These are phyloP conservation scores for Luzula sylvatica DNA, from an alignment of 176 grass and related monocot species.

Conservation along the genomic window DNA sequence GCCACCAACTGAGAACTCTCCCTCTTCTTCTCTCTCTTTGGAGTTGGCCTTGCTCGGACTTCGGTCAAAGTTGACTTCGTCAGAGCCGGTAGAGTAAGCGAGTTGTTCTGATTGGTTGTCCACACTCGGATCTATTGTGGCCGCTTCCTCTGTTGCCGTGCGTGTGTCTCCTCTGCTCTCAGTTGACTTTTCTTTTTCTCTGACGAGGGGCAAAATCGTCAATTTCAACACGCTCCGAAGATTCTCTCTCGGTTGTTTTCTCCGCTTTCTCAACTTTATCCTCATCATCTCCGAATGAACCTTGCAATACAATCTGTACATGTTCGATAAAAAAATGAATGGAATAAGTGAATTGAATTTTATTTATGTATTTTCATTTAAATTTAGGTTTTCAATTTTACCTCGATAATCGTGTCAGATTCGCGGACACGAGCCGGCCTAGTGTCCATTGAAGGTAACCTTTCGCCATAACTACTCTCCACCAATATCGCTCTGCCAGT, in stretches of 20 bases:
- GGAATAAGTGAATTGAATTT: no score
- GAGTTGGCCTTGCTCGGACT: constrained; percentile 34
- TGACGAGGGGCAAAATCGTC: constrained; percentile 11
- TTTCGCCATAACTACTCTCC: constrained; percentile 62
- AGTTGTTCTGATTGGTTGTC: constrained; percentile 50
- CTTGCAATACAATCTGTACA: constrained; percentile 76
- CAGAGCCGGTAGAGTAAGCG: constrained; percentile 51
- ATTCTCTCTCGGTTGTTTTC: constrained; percentile 49
- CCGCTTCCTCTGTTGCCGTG: constrained; percentile 27
- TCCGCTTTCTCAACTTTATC: constrained; percentile 32
- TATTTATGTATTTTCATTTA: no score
- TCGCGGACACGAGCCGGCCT: constrained; percentile 59
- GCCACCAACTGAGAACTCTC: constrained; percentile 6
- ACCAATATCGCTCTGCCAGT: constrained; percentile 96
- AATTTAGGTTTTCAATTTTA: no score
- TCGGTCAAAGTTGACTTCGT: constrained; percentile 53
- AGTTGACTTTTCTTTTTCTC: no score
- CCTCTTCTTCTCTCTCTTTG: neutral
- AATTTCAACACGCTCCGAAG: constrained; percentile 33
- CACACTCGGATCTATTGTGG: constrained; percentile 39
- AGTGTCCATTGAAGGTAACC: constrained; percentile 80
- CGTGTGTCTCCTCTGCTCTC: constrained; percentile 34
- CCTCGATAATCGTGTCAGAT: constrained; percentile 96
- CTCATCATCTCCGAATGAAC: constrained; percentile 31
- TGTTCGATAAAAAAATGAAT: no score